Conservation (phyloP, 2,329 filamentous ascomycete genomes). For the Cercospora sp. region DNA sequence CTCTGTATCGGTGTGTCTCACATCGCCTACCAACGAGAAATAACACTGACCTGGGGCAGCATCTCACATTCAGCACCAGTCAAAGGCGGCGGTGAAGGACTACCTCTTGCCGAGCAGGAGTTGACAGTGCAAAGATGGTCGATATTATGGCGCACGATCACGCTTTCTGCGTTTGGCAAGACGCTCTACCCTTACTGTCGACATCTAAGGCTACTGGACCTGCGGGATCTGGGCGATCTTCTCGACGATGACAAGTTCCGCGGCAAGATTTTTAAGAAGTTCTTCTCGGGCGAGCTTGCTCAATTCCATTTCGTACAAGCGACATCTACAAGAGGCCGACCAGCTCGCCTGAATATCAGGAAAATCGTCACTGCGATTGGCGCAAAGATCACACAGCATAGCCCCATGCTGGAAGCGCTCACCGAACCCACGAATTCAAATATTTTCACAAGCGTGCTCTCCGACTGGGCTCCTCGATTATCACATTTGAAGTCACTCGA, state of each 20-base stretch:
- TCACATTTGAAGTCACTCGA: slow-evolving; percentile 60
- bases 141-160: slow-evolving; percentile 66
- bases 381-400: slow-evolving; percentile 42
- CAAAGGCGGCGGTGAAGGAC: slow-evolving; percentile 47
- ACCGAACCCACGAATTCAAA: slow-evolving; percentile 40
- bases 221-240: slow-evolving; percentile 61
- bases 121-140: slow-evolving; percentile 59
- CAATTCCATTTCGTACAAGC: slow-evolving; percentile 44
- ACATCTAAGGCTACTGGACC: slow-evolving; percentile 64
- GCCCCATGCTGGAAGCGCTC: slow-evolving; percentile 55
- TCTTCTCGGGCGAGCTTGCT: slow-evolving; percentile 53
- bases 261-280: slow-evolving; percentile 58
- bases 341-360: slow-evolving; percentile 42
- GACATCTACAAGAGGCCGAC: slow-evolving; percentile 28
- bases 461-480: slow-evolving; percentile 60
- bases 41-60: too few species aligned
- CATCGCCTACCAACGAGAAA: too few species aligned
- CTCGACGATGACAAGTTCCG: slow-evolving; percentile 62
- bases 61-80: slow-evolving; percentile 47
- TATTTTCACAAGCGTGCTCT: slow-evolving; percentile 57
- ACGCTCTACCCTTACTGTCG: slow-evolving; percentile 69
- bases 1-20: slow-evolving; percentile 47
- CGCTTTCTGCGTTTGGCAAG: slow-evolving; percentile 62
- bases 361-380: slow-evolving; percentile 52
- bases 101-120: slow-evolving; percentile 46